Conservation (phyloP, 805 yeast species). For the Wickerhamiella galacta region DNA sequence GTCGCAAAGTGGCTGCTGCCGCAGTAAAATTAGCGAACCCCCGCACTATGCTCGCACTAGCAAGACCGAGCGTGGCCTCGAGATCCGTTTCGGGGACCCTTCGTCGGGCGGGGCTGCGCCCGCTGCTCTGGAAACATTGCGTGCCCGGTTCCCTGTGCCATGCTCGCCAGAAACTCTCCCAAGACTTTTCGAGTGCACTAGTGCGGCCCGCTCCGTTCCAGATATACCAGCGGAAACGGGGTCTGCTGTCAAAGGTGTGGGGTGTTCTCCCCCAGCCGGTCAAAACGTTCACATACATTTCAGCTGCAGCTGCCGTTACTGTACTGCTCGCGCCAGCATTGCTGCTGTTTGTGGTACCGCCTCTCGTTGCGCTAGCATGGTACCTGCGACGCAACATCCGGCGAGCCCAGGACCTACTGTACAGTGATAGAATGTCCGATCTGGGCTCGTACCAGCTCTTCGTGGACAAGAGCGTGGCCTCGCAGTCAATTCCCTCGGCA, state of each 20-base stretch:
- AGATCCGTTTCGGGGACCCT: too few relatives aligned
- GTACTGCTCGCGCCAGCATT: constrained; percentile 4
- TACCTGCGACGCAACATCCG: constrained; percentile 1
- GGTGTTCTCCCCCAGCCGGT: constrained; percentile 4
- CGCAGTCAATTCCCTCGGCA: constrained; percentile 1
- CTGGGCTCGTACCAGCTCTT: constrained; percentile 3
- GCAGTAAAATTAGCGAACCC: too few relatives aligned
- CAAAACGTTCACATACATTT: constrained; percentile 4
- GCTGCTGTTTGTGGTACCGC: constrained; percentile 4
- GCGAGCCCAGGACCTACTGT: constrained; percentile 1
- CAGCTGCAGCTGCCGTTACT: constrained; percentile 1
- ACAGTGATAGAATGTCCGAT: constrained; percentile 3
- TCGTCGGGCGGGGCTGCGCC: too few relatives aligned
- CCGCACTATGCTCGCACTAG: too few relatives aligned
- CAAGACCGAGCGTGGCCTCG: too few relatives aligned
- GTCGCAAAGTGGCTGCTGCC: too few relatives aligned
- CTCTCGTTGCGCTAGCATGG: constrained; percentile 1
- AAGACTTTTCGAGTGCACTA: too few relatives aligned
- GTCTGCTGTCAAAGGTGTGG: neutral
- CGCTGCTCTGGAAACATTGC: too few relatives aligned
- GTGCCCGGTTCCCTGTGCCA: too few relatives aligned
- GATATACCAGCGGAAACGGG: too few relatives aligned
- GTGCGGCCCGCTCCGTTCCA: too few relatives aligned
- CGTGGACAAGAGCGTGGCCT: neutral
- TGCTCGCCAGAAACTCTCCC: too few relatives aligned